These are phyloP conservation scores for Viola pubescens DNA, from an alignment of 441 rosid species.

Conservation along the genomic window DNA sequence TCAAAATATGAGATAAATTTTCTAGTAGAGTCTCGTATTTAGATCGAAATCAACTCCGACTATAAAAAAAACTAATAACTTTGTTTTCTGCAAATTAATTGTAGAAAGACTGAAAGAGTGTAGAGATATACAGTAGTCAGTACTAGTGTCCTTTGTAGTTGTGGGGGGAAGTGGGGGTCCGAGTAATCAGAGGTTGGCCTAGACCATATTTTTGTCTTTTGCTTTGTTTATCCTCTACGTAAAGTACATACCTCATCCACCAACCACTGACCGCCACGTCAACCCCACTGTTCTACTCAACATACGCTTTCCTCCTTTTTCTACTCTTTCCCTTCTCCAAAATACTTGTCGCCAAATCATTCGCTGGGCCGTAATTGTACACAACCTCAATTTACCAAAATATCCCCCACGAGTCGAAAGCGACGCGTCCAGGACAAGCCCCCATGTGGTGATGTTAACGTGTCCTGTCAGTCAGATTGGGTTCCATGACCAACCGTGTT, in stretches of 20 bases:
- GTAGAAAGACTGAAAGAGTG: background rate
- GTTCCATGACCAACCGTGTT: background rate
- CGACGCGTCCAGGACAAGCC: background rate
- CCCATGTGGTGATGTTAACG: conserved; percentile 4
- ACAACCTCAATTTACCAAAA: conserved; percentile 10
- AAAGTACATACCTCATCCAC: conserved; percentile 30
- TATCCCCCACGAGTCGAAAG: conserved; percentile 10
- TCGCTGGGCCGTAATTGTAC: conserved; percentile 9
- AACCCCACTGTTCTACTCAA: conserved; percentile 10
- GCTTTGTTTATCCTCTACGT: conserved; percentile 59
- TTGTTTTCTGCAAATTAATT: background rate
- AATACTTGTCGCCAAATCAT: conserved; percentile 34
- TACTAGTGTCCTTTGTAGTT: background rate
- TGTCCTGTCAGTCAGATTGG: background rate
- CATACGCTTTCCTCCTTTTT: conserved; percentile 12
- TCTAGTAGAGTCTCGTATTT: too few relatives aligned
- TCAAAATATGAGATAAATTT: too few relatives aligned
- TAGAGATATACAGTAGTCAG: background rate
- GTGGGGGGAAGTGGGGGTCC: conserved; percentile 21
- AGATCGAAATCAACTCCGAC: too few relatives aligned
- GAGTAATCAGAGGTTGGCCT: conserved; percentile 17
- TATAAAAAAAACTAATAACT: too few relatives aligned
- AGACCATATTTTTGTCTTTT: conserved; percentile 14
- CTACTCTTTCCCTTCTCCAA: conserved; percentile 14
- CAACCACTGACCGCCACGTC: conserved; percentile 29